These are phyloP conservation scores for Mangifera indica DNA, from an alignment of 345 rosid species.

Conservation along the genomic window DNA sequence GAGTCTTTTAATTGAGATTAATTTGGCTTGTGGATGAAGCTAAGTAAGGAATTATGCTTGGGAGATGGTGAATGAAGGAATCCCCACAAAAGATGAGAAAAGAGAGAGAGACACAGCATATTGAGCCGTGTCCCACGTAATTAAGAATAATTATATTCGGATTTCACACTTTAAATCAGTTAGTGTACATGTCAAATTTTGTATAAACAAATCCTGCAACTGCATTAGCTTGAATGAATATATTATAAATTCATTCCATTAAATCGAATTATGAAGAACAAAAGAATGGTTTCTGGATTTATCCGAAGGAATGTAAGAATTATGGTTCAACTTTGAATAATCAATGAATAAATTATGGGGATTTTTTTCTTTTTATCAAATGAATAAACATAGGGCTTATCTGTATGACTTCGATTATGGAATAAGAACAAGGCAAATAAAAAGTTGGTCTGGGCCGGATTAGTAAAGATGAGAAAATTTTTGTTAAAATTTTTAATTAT, in stretches of 20 bases:
- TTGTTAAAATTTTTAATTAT: too few relatives aligned
- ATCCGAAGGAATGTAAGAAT: not conserved
- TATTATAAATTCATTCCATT: too few relatives aligned
- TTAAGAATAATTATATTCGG: not conserved
- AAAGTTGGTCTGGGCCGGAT: not conserved
- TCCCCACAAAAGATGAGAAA: slow-evolving; percentile 20
- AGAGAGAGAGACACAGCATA: slow-evolving; percentile 39
- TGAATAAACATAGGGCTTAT: slow-evolving; percentile 33
- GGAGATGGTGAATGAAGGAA: slow-evolving; percentile 31
- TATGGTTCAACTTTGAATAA: not conserved
- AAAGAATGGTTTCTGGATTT: too few relatives aligned
- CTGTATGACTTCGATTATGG: slow-evolving; percentile 24
- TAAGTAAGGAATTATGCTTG: slow-evolving; percentile 47
- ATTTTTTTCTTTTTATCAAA: slow-evolving; percentile 15
- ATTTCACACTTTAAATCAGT: too few relatives aligned
- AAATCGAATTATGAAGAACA: too few relatives aligned
- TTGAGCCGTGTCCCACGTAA: slow-evolving; percentile 29
- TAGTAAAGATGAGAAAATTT: not conserved
- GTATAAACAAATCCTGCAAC: too few relatives aligned
- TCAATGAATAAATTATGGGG: not conserved
- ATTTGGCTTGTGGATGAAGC: slow-evolving; percentile 43
- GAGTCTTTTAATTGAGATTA: slow-evolving; percentile 6
- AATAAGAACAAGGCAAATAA: slow-evolving; percentile 39
- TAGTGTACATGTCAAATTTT: too few relatives aligned
- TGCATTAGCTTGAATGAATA: too few relatives aligned